Percentiles rank a stretch among this genome's conserved stretches.
Conservation (phyloP, 2,329 filamentous ascomycete species). For the Sporothrix inflata region DNA sequence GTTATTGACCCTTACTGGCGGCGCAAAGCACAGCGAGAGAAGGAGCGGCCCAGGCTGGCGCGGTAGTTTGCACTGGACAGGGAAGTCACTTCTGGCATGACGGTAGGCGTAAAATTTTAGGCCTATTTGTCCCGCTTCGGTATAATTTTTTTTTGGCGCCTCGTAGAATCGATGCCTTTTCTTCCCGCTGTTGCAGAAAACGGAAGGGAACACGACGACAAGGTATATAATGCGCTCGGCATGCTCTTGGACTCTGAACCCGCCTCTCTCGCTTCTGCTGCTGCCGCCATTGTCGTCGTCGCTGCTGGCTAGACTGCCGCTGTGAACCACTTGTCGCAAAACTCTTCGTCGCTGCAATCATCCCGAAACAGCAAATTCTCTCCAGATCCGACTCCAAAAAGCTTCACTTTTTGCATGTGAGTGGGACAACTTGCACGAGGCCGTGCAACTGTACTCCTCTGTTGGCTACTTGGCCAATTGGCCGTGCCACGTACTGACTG, state of each 20-base stretch:
- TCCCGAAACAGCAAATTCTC: constrained; percentile 21
- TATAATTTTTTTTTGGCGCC: constrained; percentile 27
- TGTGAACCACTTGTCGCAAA: not conserved
- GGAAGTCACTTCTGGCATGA: not conserved
- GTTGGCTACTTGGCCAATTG: not conserved
- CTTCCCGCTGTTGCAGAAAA: constrained; percentile 18
- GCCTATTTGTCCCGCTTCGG: constrained; percentile 20
- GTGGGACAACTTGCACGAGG: not conserved
- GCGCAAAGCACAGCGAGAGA: constrained; percentile 1
- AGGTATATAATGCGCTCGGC: constrained; percentile 20
- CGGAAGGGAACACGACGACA: constrained; percentile 15
- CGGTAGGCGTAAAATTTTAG: constrained; percentile 14
- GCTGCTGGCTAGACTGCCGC: constrained; percentile 18
- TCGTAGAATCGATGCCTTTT: constrained; percentile 16
- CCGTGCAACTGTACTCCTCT: not conserved
- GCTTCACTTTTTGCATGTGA: constrained; percentile 21
- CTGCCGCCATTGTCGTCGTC: not conserved
- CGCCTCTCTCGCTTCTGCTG: constrained; percentile 10
- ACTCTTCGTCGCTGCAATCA: not conserved
- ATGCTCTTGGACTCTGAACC: constrained; percentile 14
- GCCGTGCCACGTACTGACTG: not conserved
- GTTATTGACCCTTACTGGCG: constrained; percentile 2
- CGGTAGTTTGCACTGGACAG: not conserved
- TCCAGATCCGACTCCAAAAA: constrained; percentile 17
- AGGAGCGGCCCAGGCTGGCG: constrained; percentile 12